phyloP scores from a whole-genome alignment of 495 filamentous ascomycete species.

The Penicillium alfredii region DNA sequence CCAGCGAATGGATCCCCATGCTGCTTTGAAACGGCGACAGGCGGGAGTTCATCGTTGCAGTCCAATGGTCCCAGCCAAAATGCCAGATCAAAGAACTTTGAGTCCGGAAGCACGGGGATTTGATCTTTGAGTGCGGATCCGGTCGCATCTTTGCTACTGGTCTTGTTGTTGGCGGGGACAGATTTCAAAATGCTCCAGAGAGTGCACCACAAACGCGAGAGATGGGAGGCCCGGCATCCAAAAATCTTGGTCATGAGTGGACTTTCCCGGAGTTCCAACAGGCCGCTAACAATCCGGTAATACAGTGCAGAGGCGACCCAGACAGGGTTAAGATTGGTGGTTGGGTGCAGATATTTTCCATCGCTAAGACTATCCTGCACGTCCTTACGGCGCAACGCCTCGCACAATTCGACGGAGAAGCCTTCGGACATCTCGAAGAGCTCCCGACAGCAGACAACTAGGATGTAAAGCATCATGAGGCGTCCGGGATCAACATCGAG shows the following conservation, averaged over 20 bases:
- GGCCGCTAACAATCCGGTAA: conserved; percentile 4
- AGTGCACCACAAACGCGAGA: neutral
- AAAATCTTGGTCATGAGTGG: conserved; percentile 7
- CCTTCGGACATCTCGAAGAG: conserved; percentile 5
- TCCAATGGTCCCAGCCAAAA: neutral
- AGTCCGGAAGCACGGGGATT: conserved; percentile 5
- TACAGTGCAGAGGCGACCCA: conserved; percentile 16
- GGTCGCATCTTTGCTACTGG: neutral
- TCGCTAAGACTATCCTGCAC: neutral
- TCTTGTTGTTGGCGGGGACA: neutral
- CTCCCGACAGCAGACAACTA: conserved; percentile 1
- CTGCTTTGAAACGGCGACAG: too few species aligned
- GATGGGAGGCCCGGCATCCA: neutral
- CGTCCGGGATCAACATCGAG: conserved; percentile 1
- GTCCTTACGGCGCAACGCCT: conserved; percentile 2
- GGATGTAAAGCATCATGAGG: conserved; percentile 5
- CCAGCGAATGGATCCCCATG: too few species aligned
- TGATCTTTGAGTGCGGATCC: neutral
- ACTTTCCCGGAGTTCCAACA: conserved; percentile 3
- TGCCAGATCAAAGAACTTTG: too few species aligned
- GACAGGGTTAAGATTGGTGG: neutral
- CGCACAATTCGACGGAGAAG: conserved; percentile 6
- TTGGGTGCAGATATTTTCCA: neutral
- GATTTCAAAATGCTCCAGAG: conserved; percentile 4
- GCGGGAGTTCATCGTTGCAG: neutral